Conservation (phyloP, 306 rosid genomes). For the Corylus americana region DNA sequence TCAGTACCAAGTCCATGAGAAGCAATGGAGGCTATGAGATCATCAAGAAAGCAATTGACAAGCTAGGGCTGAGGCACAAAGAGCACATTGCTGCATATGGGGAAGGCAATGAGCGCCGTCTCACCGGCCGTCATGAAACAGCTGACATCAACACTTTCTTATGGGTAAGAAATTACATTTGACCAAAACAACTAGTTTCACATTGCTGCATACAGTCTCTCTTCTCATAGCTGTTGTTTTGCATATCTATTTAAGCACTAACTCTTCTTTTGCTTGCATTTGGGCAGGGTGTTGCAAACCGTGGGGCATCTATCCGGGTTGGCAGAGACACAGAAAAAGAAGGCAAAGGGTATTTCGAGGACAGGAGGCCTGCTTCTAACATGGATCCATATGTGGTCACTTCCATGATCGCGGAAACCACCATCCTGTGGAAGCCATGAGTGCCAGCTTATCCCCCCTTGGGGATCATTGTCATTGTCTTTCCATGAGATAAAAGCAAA, state of each 20-base stretch:
- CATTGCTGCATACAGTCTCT: background rate
- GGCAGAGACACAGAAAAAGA: conserved; percentile 95
- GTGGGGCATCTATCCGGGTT: conserved; percentile 93
- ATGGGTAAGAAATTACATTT: conserved; percentile 58
- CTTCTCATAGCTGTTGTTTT: background rate
- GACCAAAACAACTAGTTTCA: background rate
- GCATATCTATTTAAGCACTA: background rate
- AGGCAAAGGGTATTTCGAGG: conserved; percentile 95
- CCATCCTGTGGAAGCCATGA: conserved; percentile 82
- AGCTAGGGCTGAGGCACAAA: conserved; percentile 67
- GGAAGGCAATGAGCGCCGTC: conserved; percentile 93
- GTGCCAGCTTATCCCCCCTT: background rate
- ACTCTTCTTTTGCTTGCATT: background rate
- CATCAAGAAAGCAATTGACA: conserved; percentile 77
- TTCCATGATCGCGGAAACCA: conserved; percentile 90
- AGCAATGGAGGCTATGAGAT: conserved; percentile 72
- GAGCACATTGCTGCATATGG: conserved; percentile 94
- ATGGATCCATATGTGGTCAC: conserved; percentile 98
- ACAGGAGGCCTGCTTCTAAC: conserved; percentile 96
- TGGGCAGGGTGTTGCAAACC: conserved; percentile 89
- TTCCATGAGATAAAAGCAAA: background rate
- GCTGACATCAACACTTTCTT: conserved; percentile 78
- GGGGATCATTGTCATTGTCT: background rate
- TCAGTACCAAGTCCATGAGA: conserved; percentile 87
- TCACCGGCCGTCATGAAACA: conserved; percentile 89